Conservation (phyloP, 1,284 basidiomycete genomes). For the Fomitopsis palustris region DNA sequence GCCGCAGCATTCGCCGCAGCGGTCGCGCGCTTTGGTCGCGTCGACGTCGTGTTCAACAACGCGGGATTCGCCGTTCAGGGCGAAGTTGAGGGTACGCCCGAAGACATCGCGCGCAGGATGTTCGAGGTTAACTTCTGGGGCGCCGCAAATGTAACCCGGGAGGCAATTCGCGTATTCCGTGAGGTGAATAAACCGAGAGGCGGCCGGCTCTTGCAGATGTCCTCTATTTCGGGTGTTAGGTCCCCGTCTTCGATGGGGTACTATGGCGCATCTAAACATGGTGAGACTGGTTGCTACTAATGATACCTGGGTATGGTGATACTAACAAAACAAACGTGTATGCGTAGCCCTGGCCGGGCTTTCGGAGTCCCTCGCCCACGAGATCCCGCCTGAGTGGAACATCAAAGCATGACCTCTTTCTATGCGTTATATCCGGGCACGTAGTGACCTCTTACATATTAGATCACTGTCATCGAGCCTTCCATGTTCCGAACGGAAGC, state of each 20-base stretch:
- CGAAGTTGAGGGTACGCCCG: constrained; percentile 33
- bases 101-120: constrained; percentile 25
- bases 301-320: no score
- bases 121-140: constrained; percentile 38
- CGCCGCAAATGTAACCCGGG: constrained; percentile 25
- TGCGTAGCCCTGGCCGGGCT: constrained; percentile 25
- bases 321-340: no score
- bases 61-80: constrained; percentile 28
- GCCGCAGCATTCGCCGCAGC: constrained; percentile 31
- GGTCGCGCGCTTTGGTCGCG: constrained; percentile 32
- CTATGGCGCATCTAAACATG: constrained; percentile 26
- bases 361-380: constrained; percentile 27
- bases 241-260: constrained; percentile 22
- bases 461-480: neutral
- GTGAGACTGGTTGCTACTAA: constrained; percentile 8
- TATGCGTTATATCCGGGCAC: neutral
- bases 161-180: constrained; percentile 32
- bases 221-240: constrained; percentile 12
- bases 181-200: constrained; percentile 31
- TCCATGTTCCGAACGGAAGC: neutral
- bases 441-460: neutral
- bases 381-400: constrained; percentile 38
- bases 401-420: constrained; percentile 29
- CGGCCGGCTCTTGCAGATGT: constrained; percentile 28
- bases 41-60: constrained; percentile 45